A percentile compares a stretch with the other conserved stretches of the same genome.
Evolutionary conservation across 2,329 filamentous ascomycete genomes (phyloP).

Genomic region (Elsinoe fawcettii): DNA sequence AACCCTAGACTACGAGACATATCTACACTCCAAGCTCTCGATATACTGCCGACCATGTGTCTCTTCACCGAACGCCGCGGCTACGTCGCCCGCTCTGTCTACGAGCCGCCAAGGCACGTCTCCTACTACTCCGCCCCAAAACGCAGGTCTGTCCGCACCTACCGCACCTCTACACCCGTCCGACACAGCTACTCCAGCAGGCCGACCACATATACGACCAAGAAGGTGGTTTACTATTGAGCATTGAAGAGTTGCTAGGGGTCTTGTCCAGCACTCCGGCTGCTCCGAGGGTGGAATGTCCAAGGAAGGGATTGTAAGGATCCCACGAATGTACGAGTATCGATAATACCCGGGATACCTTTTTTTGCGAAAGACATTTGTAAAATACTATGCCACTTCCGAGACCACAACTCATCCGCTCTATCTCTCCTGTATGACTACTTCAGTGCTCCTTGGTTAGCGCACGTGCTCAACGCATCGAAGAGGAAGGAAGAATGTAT

Average conservation of each 20-base stretch:
- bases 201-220: neutral
- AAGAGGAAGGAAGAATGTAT: too few species aligned
- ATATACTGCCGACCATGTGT: neutral
- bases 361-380: neutral
- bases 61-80: conserved; percentile 12
- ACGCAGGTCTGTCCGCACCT: neutral
- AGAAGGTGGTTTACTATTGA: conserved; percentile 12
- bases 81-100: conserved; percentile 1
- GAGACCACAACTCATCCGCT: too few species aligned
- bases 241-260: too few species aligned
- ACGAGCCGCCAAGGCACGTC: conserved; percentile 4
- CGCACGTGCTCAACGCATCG: too few species aligned
- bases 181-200: conserved; percentile 5
- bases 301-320: neutral
- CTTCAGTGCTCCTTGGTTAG: too few species aligned
- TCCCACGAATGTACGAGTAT: neutral
- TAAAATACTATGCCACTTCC: too few species aligned
- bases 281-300: too few species aligned
- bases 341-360: neutral
- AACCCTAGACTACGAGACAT: too few species aligned
- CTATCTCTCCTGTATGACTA: too few species aligned
- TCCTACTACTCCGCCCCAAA: conserved; percentile 5
- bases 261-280: too few species aligned
- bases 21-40: neutral
- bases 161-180: neutral